Evolutionary conservation across 2,329 filamentous ascomycete species (phyloP).

Genomic region (Zopfia rhizophila): DNA sequence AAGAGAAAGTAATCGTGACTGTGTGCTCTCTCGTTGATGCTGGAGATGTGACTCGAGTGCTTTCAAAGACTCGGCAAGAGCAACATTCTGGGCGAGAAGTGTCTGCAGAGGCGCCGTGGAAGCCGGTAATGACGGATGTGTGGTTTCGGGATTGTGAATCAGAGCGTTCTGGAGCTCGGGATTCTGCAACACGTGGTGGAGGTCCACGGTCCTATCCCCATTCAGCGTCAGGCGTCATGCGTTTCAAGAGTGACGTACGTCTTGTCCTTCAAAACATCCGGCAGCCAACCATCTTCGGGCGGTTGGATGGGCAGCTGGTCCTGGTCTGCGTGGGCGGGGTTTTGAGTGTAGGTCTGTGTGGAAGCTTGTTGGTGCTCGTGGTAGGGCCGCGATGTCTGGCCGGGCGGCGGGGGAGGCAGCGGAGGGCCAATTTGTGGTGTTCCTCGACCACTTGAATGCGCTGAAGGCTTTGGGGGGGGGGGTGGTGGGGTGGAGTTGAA

Average conservation of each 20-base stretch:
- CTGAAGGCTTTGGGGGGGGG: conserved; percentile 57
- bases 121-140: conserved; percentile 76
- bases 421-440: conserved; percentile 57
- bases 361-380: conserved; percentile 28
- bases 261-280: conserved; percentile 80
- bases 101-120: conserved; percentile 72
- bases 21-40: conserved; percentile 74
- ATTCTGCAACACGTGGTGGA: conserved; percentile 74
- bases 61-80: conserved; percentile 71
- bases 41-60: conserved; percentile 68
- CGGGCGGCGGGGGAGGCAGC: conserved; percentile 55
- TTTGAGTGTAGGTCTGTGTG: conserved; percentile 28
- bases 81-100: conserved; percentile 76
- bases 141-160: conserved; percentile 71
- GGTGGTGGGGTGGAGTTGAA: conserved; percentile 59
- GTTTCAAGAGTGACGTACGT: conserved; percentile 66
- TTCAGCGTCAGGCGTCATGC: conserved; percentile 26
- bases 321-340: conserved; percentile 27
- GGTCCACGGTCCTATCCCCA: conserved; percentile 75
- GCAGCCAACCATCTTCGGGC: conserved; percentile 78
- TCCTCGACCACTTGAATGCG: conserved; percentile 53
- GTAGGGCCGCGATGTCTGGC: conserved; percentile 39
- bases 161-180: conserved; percentile 78
- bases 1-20: conserved; percentile 83
- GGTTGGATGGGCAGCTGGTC: conserved; percentile 34